phyloP scores from a whole-genome alignment of 2,329 filamentous ascomycete genomes.

The Fusarium avenaceum region DNA sequence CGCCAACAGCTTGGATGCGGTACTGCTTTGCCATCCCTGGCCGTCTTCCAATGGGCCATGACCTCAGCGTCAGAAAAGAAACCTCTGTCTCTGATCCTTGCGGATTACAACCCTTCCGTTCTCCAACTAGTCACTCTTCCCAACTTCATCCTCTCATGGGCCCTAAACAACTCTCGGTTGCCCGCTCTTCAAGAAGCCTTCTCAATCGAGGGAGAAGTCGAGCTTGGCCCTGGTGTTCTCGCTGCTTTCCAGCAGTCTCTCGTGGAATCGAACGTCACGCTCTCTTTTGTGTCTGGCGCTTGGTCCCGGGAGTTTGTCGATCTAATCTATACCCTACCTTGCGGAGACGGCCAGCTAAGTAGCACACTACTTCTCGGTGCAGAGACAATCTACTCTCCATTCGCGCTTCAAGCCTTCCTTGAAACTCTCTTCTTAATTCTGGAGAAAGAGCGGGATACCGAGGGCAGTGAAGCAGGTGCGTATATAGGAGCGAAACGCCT shows the following conservation, averaged over 20 bases:
- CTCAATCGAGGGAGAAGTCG: conserved; percentile 70
- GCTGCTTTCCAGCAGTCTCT: conserved; percentile 71
- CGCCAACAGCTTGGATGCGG: conserved; percentile 78
- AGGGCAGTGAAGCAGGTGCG: conserved; percentile 66
- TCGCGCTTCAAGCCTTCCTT: conserved; percentile 76
- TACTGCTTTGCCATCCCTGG: conserved; percentile 78
- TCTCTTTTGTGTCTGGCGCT: conserved; percentile 80
- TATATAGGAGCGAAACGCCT: conserved; percentile 82
- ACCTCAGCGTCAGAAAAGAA: conserved; percentile 30
- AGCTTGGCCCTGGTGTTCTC: conserved; percentile 71
- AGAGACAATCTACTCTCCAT: conserved; percentile 87
- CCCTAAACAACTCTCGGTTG: conserved; percentile 59
- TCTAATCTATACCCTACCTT: conserved; percentile 62
- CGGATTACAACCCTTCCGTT: conserved; percentile 85
- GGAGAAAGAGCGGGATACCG: conserved; percentile 55
- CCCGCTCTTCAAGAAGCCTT: conserved; percentile 62
- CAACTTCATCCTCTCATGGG: conserved; percentile 81
- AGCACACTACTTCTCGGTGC: conserved; percentile 75
- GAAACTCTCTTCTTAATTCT: conserved; percentile 74
- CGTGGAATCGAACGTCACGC: conserved; percentile 61
- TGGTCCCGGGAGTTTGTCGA: conserved; percentile 77
- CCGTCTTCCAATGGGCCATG: conserved; percentile 74
- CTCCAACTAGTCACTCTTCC: conserved; percentile 83
- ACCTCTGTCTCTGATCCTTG: conserved; percentile 72
- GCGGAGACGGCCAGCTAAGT: conserved; percentile 18